Evolutionary conservation across 2,329 filamentous ascomycete genomes (phyloP).

Genomic region (Hymenoscyphus albidus): DNA sequence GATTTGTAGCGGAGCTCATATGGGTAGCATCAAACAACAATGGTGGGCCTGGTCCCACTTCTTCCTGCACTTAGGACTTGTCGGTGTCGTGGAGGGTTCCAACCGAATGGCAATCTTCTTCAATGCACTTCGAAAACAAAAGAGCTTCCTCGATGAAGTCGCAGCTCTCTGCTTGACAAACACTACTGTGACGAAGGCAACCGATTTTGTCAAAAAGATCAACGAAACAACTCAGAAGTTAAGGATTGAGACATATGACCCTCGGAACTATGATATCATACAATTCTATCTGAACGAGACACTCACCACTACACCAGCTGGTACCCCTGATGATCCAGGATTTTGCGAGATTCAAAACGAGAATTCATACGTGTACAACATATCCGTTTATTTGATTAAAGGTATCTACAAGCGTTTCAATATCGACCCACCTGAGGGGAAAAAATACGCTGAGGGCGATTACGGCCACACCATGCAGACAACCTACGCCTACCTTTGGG

Average conservation of each 20-base stretch:
- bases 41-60: constrained; percentile 49
- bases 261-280: constrained; percentile 7
- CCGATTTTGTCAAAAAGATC: constrained; percentile 2
- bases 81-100: constrained; percentile 51
- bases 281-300: constrained; percentile 1
- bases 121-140: constrained; percentile 4
- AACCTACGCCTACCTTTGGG: constrained; percentile 12
- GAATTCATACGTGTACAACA: neutral
- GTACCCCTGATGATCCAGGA: neutral
- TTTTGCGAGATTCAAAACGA: constrained; percentile 4
- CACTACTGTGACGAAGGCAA: neutral
- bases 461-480: constrained; percentile 8
- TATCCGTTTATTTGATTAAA: neutral
- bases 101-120: constrained; percentile 14
- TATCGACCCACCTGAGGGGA: constrained; percentile 7
- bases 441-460: constrained; percentile 1
- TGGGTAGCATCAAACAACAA: constrained; percentile 50
- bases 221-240: constrained; percentile 8
- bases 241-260: constrained; percentile 8
- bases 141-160: neutral
- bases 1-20: constrained; percentile 34
- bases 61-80: constrained; percentile 50
- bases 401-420: constrained; percentile 6
- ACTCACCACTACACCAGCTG: neutral
- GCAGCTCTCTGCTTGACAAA: neutral